Evolutionary conservation across 306 rosid species (phyloP).

Genomic region (Lotus japonicus): DNA sequence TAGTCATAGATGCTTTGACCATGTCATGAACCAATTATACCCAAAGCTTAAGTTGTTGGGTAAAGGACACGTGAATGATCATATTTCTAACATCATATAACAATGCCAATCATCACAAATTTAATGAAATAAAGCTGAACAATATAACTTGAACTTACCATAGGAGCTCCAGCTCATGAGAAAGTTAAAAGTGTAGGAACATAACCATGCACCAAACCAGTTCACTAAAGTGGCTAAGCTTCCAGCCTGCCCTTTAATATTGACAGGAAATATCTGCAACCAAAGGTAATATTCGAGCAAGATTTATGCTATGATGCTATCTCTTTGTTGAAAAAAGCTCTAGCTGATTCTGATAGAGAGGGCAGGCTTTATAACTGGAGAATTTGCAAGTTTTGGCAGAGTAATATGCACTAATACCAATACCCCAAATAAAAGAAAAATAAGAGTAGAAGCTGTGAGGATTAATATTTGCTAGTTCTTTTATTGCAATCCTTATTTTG

Average conservation of each 20-base stretch:
- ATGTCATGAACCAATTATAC: too few relatives aligned
- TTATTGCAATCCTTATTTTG: background rate
- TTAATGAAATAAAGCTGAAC: background rate
- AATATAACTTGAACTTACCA: constrained; percentile 36
- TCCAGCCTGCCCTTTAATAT: constrained; percentile 80
- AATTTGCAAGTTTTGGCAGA: constrained; percentile 11
- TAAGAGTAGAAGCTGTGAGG: background rate
- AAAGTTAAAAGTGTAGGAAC: constrained; percentile 86
- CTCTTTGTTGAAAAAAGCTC: background rate
- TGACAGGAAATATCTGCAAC: constrained; percentile 81
- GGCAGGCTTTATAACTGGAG: constrained; percentile 15
- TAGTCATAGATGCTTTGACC: too few relatives aligned
- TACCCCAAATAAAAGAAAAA: too few relatives aligned
- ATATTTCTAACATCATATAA: too few relatives aligned
- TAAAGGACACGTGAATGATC: too few relatives aligned
- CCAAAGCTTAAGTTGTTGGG: too few relatives aligned
- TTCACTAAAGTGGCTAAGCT: constrained; percentile 81
- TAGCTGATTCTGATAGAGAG: constrained; percentile 20
- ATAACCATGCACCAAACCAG: constrained; percentile 92
- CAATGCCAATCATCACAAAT: background rate
- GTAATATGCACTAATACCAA: background rate
- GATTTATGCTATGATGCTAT: background rate
- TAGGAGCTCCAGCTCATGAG: constrained; percentile 84
- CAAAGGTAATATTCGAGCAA: background rate
- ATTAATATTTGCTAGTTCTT: background rate